A percentile compares a stretch with the other conserved stretches of the same genome.
phyloP scores from a whole-genome alignment of 2,329 filamentous ascomycete genomes.

The Raffaelea arxii region DNA sequence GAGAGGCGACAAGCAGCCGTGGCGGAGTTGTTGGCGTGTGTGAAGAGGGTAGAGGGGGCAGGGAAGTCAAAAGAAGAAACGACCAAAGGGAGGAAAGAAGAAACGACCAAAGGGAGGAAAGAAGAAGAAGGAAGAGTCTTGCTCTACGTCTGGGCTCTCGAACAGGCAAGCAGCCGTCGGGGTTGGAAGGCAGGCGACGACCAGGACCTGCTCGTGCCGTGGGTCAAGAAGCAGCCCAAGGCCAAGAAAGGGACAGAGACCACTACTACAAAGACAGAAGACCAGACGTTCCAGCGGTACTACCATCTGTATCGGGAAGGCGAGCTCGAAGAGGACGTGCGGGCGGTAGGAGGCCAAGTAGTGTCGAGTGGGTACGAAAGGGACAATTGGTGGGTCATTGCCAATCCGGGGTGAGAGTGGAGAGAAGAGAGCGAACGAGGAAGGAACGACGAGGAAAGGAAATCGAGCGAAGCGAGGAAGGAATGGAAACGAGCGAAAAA shows the following conservation, averaged over 20 bases:
- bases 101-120: neutral
- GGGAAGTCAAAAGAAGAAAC: neutral
- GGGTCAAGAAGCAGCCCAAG: conserved; percentile 45
- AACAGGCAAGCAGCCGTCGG: conserved; percentile 76
- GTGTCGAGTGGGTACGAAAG: conserved; percentile 82
- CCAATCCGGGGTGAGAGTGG: conserved; percentile 15
- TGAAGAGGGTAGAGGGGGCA: conserved; percentile 26
- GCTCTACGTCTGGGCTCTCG: conserved; percentile 91
- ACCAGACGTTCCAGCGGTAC: conserved; percentile 70
- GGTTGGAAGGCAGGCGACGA: conserved; percentile 78
- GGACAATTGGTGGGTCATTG: conserved; percentile 96
- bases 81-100: neutral
- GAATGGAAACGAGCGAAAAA: conserved; percentile 6
- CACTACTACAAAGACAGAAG: neutral
- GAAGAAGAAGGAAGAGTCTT: conserved; percentile 52
- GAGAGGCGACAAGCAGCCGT: conserved; percentile 66
- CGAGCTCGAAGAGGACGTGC: conserved; percentile 75
- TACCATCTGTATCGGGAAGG: conserved; percentile 87
- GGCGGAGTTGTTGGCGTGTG: conserved; percentile 55
- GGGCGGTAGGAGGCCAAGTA: conserved; percentile 63
- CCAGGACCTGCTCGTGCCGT: conserved; percentile 93
- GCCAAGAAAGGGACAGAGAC: conserved; percentile 4
- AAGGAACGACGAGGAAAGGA: conserved; percentile 1
- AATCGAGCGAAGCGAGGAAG: neutral
- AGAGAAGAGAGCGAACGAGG: neutral